phyloP scores from a whole-genome alignment of 1,139 yeast genomes.

The Blastobotrys capitulatus region DNA sequence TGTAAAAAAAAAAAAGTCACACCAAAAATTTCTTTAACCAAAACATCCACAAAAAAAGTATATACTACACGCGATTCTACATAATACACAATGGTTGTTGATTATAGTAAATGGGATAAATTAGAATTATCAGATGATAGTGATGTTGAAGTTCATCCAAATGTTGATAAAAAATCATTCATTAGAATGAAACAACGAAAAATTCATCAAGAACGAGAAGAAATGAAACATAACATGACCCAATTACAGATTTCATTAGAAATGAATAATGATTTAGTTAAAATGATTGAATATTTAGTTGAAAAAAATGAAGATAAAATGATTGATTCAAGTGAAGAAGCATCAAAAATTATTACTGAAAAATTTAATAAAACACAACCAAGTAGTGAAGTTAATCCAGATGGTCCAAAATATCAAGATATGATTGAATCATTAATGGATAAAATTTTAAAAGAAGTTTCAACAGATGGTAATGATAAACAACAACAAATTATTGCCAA shows the following conservation, averaged over 20 bases:
- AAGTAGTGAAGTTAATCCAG: constrained; percentile 46
- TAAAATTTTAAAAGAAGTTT: constrained; percentile 58
- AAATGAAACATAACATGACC: constrained; percentile 69
- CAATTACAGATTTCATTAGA: constrained; percentile 65
- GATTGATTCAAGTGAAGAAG: constrained; percentile 30
- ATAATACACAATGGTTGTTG: constrained; percentile 43
- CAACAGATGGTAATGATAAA: constrained; percentile 49
- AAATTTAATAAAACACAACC: constrained; percentile 27
- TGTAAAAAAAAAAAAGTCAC: too few relatives aligned
- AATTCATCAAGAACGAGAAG: constrained; percentile 86
- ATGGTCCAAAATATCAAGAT: constrained; percentile 77
- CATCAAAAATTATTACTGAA: constrained; percentile 24
- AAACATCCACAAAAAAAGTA: too few relatives aligned
- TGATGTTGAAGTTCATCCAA: constrained; percentile 95
- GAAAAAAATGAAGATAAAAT: constrained; percentile 24
- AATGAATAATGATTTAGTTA: constrained; percentile 73
- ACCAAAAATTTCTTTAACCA: too few relatives aligned
- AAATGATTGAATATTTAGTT: constrained; percentile 63
- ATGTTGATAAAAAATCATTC: constrained; percentile 89
- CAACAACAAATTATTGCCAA: constrained; percentile 20
- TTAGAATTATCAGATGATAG: constrained; percentile 94
- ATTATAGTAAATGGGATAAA: constrained; percentile 97
- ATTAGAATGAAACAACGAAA: constrained; percentile 97
- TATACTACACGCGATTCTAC: too few relatives aligned
- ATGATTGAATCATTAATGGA: constrained; percentile 86